Conservation (phyloP, 2,329 filamentous ascomycete genomes). For the Xylaria sp. region DNA sequence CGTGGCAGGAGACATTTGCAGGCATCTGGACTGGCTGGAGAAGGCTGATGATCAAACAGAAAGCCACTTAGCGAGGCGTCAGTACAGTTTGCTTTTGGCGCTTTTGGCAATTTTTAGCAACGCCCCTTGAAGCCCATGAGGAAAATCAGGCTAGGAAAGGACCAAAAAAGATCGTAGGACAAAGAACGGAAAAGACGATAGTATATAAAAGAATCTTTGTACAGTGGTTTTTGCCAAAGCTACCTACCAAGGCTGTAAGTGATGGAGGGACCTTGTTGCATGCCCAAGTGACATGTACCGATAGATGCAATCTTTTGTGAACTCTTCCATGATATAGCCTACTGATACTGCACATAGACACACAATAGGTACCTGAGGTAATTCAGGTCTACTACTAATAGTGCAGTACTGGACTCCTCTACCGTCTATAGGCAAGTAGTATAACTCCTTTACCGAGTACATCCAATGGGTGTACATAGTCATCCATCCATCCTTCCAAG, state of each 20-base stretch:
- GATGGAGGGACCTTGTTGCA: no score
- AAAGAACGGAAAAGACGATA: background rate
- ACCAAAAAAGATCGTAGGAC: background rate
- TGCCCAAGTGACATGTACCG: no score
- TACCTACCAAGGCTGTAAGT: no score
- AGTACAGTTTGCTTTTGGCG: background rate
- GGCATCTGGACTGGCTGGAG: slow-evolving; percentile 1
- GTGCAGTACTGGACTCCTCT: no score
- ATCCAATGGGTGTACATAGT: background rate
- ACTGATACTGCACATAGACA: background rate
- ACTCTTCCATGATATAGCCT: no score
- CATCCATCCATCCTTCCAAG: background rate
- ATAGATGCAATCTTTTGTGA: no score
- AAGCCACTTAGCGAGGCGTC: background rate
- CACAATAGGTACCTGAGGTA: background rate
- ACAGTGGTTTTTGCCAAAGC: background rate
- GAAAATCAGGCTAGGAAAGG: background rate
- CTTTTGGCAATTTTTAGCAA: slow-evolving; percentile 1
- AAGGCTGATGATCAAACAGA: slow-evolving; percentile 17
- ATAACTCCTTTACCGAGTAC: no score
- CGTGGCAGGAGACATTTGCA: slow-evolving; percentile 6
- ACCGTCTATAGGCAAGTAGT: no score
- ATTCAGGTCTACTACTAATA: no score
- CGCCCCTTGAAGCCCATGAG: background rate
- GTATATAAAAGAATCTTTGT: background rate